Evolutionary conservation across 2,329 filamentous ascomycete genomes (phyloP), one percentile per base, ranked within the genome.

Genomic region (Daldinia sp.): DNA sequence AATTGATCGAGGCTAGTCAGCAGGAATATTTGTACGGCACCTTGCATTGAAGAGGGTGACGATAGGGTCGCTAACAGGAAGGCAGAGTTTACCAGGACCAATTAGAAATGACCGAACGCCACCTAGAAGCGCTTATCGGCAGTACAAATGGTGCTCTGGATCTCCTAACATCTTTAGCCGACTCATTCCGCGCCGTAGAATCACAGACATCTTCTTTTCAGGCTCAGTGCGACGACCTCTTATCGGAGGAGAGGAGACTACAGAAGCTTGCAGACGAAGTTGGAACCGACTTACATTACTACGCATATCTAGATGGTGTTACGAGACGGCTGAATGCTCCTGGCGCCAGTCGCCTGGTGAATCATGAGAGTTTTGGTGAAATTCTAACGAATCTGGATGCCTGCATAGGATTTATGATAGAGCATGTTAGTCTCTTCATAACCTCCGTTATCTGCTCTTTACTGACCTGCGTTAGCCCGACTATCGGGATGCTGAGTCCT

Each of bases 171-270:
- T 89, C 88, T 0, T 86, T 99, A 15, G 94, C 94, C 13, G 88
- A 91, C 74, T 95, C 94, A 4, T 99, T 99, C 82, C 90, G 91
- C 73, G 85, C 91, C 0, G 95, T 99, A 55, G 94, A 98, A 75
- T 85, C 88, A 9, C 95, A 98, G 81, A 99, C 96, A 0, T 93
- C 92, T n/a, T 91, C 92, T 13, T 98, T 99, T 82, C 93, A 94
- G 78, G 89, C 91, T 53, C 94, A 97, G 80, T 99, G 96, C 80
- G 93, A 98, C 77, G 92, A 93, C 63, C 85, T 99, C 2, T 83
- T 98, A 33, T 85, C 88, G 1, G 94, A 97, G 74, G 94, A 98
- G 81, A 89, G 87, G 74, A 89, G 92, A 26, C 86, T 98, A 44
- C 90, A 93, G 69, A 87, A 86, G 72, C 86, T 99, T 46, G 93